Evolutionary conservation across 768 basidiomycete species (phyloP), one percentile per base, ranked within the genome.

Genomic region (Leucocoprinus sp.): DNA sequence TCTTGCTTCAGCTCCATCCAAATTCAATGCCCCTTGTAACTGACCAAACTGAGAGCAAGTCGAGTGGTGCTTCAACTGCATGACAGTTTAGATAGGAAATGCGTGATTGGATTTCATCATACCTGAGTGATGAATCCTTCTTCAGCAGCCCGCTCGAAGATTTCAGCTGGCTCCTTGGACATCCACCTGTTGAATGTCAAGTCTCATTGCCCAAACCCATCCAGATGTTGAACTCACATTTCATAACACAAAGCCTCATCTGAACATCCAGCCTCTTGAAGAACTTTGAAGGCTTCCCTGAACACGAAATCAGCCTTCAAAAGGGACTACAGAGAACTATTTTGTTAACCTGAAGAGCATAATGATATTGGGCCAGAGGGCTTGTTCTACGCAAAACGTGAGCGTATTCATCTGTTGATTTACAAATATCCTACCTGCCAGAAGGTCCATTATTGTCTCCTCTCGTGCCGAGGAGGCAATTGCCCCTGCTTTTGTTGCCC

Each of bases 151-250:
- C 75, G 66, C 58, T 82, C 80, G 55, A 82, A 82, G 31, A 81
- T 80, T 53, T 80, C 79, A 5, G 79, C 79, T 1, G 80, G 78
- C 53, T 82, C 79, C 53, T 80, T 81, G 19, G 79, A 80, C 78
- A 81, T 82, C 79, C 80, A 80, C 77, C 78, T 77, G 39, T 5
- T 26, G 24, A 31, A 12, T 31, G 14, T 31, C 31, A 14, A 11
- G 27, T 6, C 12, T 5, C 6, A 28, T 28, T 28, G 9, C n/a
- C 8, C 4, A n/a, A 4, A 11, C 14, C 4, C 4, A 31, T 5
- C 3, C 31, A 11, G 9, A 31, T 31, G 35, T 54, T 60, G 22
- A 14, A n/a, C 58, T 48, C 39, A 78, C 79, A 80, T 79, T 55
- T 81, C 79, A 56, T 80, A 80, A 50, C 77, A 80, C 3, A 80